phyloP scores from a whole-genome alignment of 176 grass and related monocot species.

The Aegilops sharonensis region DNA sequence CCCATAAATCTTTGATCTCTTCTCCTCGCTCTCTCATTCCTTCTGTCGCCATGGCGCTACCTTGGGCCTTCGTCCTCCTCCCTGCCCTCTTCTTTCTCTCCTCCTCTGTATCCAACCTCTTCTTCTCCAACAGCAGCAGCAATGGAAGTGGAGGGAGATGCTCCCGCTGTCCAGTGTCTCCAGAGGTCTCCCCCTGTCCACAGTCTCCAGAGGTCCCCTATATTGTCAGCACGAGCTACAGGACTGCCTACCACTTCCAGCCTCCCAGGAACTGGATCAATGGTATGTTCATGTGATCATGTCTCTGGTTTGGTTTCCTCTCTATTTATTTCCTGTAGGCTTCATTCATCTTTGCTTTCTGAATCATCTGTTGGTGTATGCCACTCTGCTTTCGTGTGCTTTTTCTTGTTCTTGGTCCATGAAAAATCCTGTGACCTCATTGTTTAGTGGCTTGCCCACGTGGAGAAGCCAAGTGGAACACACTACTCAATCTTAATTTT shows the following conservation, averaged over 20 bases:
- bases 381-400: neutral
- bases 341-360: neutral
- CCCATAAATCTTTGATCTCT: no score
- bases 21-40: neutral
- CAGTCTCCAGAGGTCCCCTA: no score
- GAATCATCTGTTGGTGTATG: neutral
- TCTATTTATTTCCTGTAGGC: neutral
- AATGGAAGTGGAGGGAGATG: neutral
- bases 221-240: conserved; percentile 45
- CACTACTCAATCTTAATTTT: neutral
- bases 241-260: conserved; percentile 71
- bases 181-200: no score
- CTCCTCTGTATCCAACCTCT: neutral
- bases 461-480: neutral
- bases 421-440: neutral
- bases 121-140: neutral
- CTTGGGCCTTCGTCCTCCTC: neutral
- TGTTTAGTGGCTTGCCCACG: neutral
- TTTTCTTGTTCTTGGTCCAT: neutral
- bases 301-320: neutral
- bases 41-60: neutral
- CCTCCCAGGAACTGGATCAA: conserved; percentile 70
- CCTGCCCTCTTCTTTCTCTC: neutral
- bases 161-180: neutral
- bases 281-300: conserved; percentile 35